Conservation (phyloP, 2,329 filamentous ascomycete species). For the Botrytis fragariae region DNA sequence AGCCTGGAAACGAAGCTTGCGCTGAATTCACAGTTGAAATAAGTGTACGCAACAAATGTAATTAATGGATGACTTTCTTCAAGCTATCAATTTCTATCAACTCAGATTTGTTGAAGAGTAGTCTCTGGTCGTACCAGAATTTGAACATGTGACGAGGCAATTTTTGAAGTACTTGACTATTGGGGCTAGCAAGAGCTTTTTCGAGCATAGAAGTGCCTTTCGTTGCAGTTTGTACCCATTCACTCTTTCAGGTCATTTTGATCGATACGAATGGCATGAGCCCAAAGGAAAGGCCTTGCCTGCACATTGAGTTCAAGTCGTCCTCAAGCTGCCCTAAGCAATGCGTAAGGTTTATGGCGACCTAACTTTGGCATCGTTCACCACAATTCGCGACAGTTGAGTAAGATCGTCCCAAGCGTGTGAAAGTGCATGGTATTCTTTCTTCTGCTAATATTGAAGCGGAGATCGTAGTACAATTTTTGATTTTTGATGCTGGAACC, state of each 20-base stretch:
- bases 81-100: not conserved
- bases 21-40: not conserved
- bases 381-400: accelerated
- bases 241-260: not conserved
- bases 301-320: not conserved
- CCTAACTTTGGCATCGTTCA: too few species aligned
- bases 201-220: not conserved
- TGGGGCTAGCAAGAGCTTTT: too few species aligned
- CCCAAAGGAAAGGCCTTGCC: accelerated
- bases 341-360: too few species aligned
- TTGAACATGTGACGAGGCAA: too few species aligned
- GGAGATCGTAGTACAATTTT: not conserved
- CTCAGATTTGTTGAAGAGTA: too few species aligned
- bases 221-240: not conserved
- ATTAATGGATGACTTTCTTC: not conserved
- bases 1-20: not conserved
- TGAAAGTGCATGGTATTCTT: not conserved
- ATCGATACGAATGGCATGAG: not conserved
- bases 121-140: too few species aligned
- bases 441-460: not conserved
- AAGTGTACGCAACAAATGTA: not conserved
- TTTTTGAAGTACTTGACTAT: too few species aligned
- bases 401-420: too few species aligned
- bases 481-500: not conserved
- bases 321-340: too few species aligned